Evolutionary conservation across 2,329 filamentous ascomycete species (phyloP).

Genomic region (Neonectria ditissima): DNA sequence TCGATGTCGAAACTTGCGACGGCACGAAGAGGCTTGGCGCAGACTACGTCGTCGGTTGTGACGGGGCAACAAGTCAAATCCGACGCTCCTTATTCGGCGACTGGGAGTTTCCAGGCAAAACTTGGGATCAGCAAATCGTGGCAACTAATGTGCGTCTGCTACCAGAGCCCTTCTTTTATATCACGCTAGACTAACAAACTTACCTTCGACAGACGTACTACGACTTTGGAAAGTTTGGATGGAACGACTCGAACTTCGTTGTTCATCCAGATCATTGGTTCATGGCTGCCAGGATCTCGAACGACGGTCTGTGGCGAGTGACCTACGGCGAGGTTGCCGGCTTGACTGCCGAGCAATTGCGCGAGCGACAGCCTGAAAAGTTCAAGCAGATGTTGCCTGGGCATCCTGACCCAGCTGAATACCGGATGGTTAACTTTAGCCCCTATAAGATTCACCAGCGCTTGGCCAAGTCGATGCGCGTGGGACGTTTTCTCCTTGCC

Average conservation of each 20-base stretch:
- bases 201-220: constrained; percentile 66
- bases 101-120: constrained; percentile 4
- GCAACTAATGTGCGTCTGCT: not conserved
- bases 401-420: constrained; percentile 45
- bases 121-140: constrained; percentile 10
- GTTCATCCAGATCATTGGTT: constrained; percentile 70
- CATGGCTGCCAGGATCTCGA: constrained; percentile 71
- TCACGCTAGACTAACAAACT: not conserved
- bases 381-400: constrained; percentile 54
- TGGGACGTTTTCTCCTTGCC: constrained; percentile 67
- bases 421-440: constrained; percentile 67
- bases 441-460: constrained; percentile 73
- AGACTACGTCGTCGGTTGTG: constrained; percentile 8
- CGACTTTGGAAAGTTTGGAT: constrained; percentile 67
- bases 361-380: constrained; percentile 64
- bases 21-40: not conserved
- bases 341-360: constrained; percentile 65
- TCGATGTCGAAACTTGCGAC: not conserved
- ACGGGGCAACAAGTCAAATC: constrained; percentile 2
- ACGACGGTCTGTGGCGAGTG: constrained; percentile 71
- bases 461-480: constrained; percentile 67
- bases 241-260: constrained; percentile 69
- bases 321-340: constrained; percentile 70
- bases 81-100: constrained; percentile 10
- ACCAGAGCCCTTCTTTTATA: not conserved